Base-by-base conservation (phyloP, 805 yeast species). In the Candida peoriensis region DNA sequence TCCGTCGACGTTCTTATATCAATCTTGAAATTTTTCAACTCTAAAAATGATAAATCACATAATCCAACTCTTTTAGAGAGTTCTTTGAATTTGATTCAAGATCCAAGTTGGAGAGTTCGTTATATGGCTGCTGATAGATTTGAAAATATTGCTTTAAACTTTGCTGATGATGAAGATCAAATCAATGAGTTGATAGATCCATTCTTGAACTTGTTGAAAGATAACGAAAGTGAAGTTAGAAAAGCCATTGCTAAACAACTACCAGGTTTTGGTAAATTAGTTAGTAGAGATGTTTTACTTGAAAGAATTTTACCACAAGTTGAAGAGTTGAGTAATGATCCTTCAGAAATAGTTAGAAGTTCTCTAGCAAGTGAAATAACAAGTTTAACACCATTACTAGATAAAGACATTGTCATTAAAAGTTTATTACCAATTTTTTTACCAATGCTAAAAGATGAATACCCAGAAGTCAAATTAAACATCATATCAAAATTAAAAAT, bases 51-150 rank as follows among this genome's bases (percentile, higher is more conserved):
- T 47, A 57, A 52, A 15, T 61, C 78, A 14, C 84, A 79, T 57
- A 71, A 76, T 47, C 68, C 73, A 31, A 83, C 80, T 46, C 66
- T 83, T 38, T 68, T 83, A 42, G 66, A 70, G 33, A 74, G 80
- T 44, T 72, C 95, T 3, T 70, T 81, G 44, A 76, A 76, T 44
- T 70, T 93, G 46, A 80, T 86, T 39, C 74, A 71, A 44, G 98
- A 93, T 64, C 87, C 85, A 61, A 82, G 95, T 54, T 93, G 99
- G 99, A 79, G 98, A 61, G 97, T 93, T 38, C 80, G 98, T 54
- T 93, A 90, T 63, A 88, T 93, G 80, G 95, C 95, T 22, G 96
- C 97, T n/a, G 97, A 90, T 57, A 74, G 88, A 50, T 89, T 88
- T 54, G 85, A 80, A 48, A 66, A 69, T 43, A 72, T 93, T 41